These are phyloP conservation scores for Chaetomium olivaceum DNA, from an alignment of 2,329 filamentous ascomycete species.

Conservation along the genomic window DNA sequence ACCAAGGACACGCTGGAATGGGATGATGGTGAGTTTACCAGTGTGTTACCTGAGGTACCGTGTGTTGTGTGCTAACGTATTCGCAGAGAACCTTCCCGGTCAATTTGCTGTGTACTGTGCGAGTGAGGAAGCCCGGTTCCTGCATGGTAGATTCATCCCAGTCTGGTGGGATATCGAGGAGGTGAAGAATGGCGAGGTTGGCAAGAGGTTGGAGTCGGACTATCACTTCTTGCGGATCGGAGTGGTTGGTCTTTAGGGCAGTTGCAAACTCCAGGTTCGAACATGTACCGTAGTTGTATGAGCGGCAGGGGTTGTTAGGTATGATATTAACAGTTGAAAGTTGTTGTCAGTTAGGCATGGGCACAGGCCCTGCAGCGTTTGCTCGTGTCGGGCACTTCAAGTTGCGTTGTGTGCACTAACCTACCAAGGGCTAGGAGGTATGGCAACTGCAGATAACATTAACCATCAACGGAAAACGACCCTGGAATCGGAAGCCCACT, in stretches of 20 bases:
- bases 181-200: conserved; percentile 22
- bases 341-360: too few relatives aligned
- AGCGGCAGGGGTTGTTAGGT: too few relatives aligned
- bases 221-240: conserved; percentile 23
- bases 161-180: conserved; percentile 33
- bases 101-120: conserved; percentile 32
- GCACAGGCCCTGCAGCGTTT: too few relatives aligned
- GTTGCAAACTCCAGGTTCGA: too few relatives aligned
- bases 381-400: too few relatives aligned
- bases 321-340: too few relatives aligned
- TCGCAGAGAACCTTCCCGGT: conserved; percentile 26
- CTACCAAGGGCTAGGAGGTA: too few relatives aligned
- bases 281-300: too few relatives aligned
- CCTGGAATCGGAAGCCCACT: too few relatives aligned
- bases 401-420: too few relatives aligned
- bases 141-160: conserved; percentile 31
- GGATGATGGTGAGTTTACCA: conserved; percentile 35
- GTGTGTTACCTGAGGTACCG: background rate
- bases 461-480: too few relatives aligned
- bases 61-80: background rate
- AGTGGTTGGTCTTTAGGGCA: background rate
- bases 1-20: conserved; percentile 31
- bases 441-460: too few relatives aligned
- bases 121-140: conserved; percentile 29
- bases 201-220: conserved; percentile 19